Evolutionary conservation across 2,329 filamentous ascomycete genomes (phyloP), one percentile per base, ranked within the genome.

Genomic region (Falciphora oryzae): DNA sequence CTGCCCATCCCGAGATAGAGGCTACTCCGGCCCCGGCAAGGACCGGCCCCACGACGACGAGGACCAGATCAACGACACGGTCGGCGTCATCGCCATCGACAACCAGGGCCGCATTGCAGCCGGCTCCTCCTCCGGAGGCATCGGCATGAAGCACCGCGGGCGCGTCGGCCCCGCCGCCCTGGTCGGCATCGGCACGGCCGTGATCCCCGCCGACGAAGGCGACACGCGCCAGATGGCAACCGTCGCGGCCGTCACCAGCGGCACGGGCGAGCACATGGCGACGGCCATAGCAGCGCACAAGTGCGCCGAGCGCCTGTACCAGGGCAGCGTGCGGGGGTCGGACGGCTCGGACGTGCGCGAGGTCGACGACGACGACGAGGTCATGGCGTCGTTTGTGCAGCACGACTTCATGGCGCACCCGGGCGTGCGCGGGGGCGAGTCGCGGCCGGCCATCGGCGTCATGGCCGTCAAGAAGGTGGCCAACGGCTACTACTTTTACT

Each of bases 181-280:
- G 22, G 91, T 98, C 18, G 94, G 95, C 10, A 87, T 98, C 63
- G 95, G 95, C 65, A 94, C 93, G 27, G 90, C 92, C 50, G 89
- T 99, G 32, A 85, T 97, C n/a, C 94, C 94, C 1, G 80, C 82
- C 31, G 87, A 93, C 67, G 80, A 85, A 2, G 82, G 85, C 35
- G 93, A 97, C 72, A 83, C 87, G 10, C 14, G 14, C 44, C 5
- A 11, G 44, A 8, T n/a, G 18, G 22, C 44, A 4, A 86, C 84
- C 59, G 92, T 97, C 32, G 94, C 92, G 35, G 88, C 89, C 31
- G 92, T 97, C 28, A 96, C 93, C 56, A 97, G 92, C 73, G 95
- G 95, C 32, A 99, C 95, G 3, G 95, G 95, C 61, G 95, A 99
- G 77, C 95, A 99, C 74, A 99, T 99, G 90, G 91, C 93, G 50